A percentile compares a stretch with the other conserved stretches of the same genome.
Conservation (phyloP, 768 basidiomycete genomes). For the Lactifluus hygrophoroides region DNA sequence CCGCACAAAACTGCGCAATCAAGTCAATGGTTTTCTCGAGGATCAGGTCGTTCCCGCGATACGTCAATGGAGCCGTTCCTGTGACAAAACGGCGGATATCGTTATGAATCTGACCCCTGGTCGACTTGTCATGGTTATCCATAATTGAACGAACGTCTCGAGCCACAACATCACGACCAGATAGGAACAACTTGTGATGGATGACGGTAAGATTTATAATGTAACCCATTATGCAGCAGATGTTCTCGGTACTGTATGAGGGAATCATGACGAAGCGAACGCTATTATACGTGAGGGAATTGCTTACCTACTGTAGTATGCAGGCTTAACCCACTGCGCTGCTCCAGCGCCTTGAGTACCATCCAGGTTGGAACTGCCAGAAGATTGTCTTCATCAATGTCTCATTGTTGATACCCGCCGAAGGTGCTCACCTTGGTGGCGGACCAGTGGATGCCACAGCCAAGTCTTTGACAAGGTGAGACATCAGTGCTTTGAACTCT, state of each 20-base stretch:
- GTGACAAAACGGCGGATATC: neutral
- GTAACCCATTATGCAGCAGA: conserved; percentile 1
- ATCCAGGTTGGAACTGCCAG: neutral
- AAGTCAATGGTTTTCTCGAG: conserved; percentile 7
- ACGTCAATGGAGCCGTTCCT: neutral
- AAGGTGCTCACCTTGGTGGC: neutral
- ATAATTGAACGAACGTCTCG: neutral
- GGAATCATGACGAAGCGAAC: neutral
- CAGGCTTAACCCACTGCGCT: neutral
- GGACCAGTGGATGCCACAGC: neutral
- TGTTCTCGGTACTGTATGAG: neutral
- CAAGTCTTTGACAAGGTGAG: conserved; percentile 3
- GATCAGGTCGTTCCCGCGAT: neutral
- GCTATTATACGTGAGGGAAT: neutral
- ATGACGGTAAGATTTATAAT: conserved; percentile 2
- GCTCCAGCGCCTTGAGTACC: neutral
- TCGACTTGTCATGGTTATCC: neutral
- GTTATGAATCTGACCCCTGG: neutral
- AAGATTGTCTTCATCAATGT: neutral
- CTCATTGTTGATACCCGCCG: neutral
- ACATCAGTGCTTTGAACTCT: neutral
- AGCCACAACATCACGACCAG: neutral
- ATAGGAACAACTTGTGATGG: neutral
- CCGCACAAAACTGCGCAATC: neutral
- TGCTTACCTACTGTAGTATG: neutral